Evolutionary conservation across 2,329 filamentous ascomycete species (phyloP).

Genomic region (Trichoderma sp.): DNA sequence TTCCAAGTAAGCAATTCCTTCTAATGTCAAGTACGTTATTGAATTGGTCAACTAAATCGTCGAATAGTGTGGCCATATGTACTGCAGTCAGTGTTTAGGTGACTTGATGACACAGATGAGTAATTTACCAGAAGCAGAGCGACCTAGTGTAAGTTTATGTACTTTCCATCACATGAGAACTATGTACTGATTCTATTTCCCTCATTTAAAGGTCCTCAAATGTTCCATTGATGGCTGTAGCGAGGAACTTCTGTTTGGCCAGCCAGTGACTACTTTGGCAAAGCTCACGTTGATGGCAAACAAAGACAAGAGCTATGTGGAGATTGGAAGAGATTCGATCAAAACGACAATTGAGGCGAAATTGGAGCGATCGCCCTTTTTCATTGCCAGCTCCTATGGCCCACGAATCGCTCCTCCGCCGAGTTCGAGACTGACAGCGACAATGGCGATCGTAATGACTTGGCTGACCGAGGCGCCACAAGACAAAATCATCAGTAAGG

Average conservation of each 20-base stretch:
- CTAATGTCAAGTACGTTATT: accelerated
- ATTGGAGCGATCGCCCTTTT: background rate
- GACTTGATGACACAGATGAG: background rate
- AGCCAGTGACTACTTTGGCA: background rate
- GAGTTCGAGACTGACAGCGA: conserved; percentile 29
- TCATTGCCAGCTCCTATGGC: background rate
- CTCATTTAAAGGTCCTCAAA: background rate
- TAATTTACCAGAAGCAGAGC: background rate
- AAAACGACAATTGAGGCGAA: background rate
- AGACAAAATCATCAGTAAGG: conserved; percentile 41
- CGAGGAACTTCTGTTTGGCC: background rate
- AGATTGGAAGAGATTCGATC: conserved; percentile 28
- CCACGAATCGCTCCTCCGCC: conserved; percentile 26
- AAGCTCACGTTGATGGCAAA: background rate
- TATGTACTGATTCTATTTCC: background rate
- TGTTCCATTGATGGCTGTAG: background rate
- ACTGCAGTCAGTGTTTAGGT: conserved; percentile 29
- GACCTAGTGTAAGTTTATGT: background rate
- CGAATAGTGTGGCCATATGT: conserved; percentile 34
- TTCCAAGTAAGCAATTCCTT: background rate
- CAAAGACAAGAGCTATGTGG: background rate
- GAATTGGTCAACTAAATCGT: conserved; percentile 3
- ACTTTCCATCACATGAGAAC: no score
- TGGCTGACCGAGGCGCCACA: conserved; percentile 33
- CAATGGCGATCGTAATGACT: conserved; percentile 31